phyloP scores from a whole-genome alignment of 805 yeast genomes.

The Wickerhamiella nectarea region DNA sequence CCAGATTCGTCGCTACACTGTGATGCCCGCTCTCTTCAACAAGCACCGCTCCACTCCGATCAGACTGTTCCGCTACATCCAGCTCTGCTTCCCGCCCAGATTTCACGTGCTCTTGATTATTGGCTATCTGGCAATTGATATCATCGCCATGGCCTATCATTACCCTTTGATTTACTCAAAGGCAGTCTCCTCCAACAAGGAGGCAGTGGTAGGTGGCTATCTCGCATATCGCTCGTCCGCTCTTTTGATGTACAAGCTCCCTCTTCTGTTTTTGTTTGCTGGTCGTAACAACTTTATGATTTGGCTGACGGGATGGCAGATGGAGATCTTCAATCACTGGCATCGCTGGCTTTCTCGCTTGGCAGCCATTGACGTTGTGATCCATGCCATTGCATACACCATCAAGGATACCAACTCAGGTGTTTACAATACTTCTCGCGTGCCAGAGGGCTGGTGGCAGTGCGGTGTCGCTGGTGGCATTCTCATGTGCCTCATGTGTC shows the following conservation, averaged over 20 bases:
- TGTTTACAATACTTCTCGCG: neutral
- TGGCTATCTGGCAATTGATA: conserved; percentile 5
- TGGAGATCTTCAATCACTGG: conserved; percentile 41
- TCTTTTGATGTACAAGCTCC: conserved; percentile 9
- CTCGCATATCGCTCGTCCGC: conserved; percentile 4
- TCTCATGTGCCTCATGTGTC: conserved; percentile 25
- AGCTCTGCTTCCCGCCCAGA: conserved; percentile 7
- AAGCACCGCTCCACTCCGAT: conserved; percentile 5
- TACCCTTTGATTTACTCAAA: neutral
- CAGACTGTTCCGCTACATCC: conserved; percentile 2
- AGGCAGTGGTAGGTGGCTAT: neutral
- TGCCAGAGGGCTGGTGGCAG: conserved; percentile 19
- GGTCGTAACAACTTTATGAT: conserved; percentile 57
- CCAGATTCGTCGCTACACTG: conserved; percentile 4
- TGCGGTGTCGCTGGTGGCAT: conserved; percentile 21
- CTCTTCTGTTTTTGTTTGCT: conserved; percentile 38
- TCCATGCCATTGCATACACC: conserved; percentile 27
- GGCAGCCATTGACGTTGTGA: conserved; percentile 25
- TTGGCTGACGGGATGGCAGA: conserved; percentile 45
- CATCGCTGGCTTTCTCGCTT: conserved; percentile 42
- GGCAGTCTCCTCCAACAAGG: neutral
- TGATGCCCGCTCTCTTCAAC: conserved; percentile 9
- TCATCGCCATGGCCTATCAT: conserved; percentile 3
- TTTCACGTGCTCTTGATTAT: conserved; percentile 4
- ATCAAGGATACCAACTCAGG: neutral